Evolutionary conservation across 2,329 filamentous ascomycete species (phyloP).

Genomic region (Cladosporium sp.): DNA sequence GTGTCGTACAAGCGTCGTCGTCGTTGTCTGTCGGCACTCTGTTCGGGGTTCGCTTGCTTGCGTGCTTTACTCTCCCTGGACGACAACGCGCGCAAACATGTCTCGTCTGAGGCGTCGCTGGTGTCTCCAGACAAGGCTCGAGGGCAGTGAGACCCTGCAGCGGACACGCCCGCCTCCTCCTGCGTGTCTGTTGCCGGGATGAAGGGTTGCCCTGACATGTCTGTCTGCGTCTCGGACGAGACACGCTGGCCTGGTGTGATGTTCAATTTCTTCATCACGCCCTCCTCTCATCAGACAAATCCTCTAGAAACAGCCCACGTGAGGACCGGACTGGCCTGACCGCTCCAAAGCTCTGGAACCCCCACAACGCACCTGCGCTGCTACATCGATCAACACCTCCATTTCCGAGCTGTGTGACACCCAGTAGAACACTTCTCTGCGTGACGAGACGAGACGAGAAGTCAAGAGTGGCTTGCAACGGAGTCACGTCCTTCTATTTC

Average conservation of each 20-base stretch:
- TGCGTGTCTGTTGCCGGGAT: constrained; percentile 1
- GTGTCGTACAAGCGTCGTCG: neutral
- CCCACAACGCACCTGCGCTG: neutral
- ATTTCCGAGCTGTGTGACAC: neutral
- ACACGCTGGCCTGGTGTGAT: constrained; percentile 1
- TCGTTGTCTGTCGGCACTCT: neutral
- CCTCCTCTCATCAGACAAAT: neutral
- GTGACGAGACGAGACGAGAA: neutral
- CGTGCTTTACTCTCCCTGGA: neutral
- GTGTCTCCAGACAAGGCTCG: constrained; percentile 8
- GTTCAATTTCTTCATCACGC: neutral
- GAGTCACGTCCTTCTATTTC: neutral
- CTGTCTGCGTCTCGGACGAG: neutral
- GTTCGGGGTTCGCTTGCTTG: neutral
- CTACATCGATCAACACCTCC: neutral
- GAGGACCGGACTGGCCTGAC: neutral
- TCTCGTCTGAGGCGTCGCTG: constrained; percentile 8
- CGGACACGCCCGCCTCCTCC: neutral
- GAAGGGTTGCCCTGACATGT: constrained; percentile 8
- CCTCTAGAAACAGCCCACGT: neutral
- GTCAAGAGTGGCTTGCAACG: neutral
- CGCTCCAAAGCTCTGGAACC: constrained; percentile 3
- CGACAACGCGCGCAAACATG: neutral
- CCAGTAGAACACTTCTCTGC: neutral
- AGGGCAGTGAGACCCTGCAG: constrained; percentile 8